Conservation (phyloP, 1,139 yeast species). For the Taiozyma sp. region DNA sequence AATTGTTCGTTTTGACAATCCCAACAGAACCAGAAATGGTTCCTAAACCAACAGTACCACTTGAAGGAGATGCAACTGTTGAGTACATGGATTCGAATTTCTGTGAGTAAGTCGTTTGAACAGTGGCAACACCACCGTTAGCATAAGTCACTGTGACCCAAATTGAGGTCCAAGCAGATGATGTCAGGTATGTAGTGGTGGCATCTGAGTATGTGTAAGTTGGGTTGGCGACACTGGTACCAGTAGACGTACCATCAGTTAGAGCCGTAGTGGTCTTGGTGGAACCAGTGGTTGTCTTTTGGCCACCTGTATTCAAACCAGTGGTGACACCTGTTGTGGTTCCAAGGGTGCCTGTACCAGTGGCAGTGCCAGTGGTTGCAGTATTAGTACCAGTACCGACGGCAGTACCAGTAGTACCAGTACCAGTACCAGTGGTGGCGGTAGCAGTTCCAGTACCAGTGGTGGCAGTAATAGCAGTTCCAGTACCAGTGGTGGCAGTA, state of each 20-base stretch:
- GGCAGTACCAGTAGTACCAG: conserved; percentile 4
- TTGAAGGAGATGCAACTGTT: conserved; percentile 34
- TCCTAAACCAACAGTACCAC: conserved; percentile 60
- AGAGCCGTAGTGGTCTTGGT: conserved; percentile 9
- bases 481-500: conserved; percentile 2
- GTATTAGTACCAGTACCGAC: conserved; percentile 6
- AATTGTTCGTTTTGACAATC: conserved; percentile 40
- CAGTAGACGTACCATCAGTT: conserved; percentile 5
- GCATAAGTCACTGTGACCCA: conserved; percentile 53
- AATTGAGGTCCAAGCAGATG: conserved; percentile 29
- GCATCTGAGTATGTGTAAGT: conserved; percentile 24
- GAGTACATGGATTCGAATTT: conserved; percentile 38
- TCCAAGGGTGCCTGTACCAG: conserved; percentile 6
- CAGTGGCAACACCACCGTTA: conserved; percentile 38
- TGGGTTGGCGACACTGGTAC: conserved; percentile 16
- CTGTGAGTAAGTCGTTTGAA: conserved; percentile 48
- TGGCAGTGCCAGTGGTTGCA: conserved; percentile 1
- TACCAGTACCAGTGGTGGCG: conserved; percentile 2
- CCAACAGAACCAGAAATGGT: conserved; percentile 60
- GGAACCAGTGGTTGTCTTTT: conserved; percentile 17
- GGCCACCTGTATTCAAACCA: conserved; percentile 13
- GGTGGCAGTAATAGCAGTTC: conserved; percentile 11
- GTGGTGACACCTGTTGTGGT: conserved; percentile 8
- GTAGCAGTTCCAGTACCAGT: conserved; percentile 10
- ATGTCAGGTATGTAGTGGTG: conserved; percentile 24